Conservation (phyloP, 495 filamentous ascomycete genomes). For the Wilcoxina mikolae region DNA sequence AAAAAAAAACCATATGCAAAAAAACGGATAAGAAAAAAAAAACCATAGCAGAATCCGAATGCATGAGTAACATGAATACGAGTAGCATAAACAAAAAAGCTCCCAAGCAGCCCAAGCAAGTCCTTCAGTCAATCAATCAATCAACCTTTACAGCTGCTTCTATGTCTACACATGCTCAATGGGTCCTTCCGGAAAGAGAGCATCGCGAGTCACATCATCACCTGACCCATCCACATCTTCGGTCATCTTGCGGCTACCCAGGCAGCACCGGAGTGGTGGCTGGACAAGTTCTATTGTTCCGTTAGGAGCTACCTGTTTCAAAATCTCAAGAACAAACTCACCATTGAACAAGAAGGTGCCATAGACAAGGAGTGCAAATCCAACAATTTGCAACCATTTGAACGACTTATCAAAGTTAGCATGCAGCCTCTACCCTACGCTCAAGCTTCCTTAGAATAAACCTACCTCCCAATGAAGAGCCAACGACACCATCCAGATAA, state of each 20-base stretch:
- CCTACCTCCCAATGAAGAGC: constrained; percentile 64
- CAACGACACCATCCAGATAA: constrained; percentile 94
- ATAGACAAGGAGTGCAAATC: constrained; percentile 81
- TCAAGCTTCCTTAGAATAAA: too few species aligned
- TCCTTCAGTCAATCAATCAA: too few species aligned
- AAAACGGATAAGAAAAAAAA: too few species aligned
- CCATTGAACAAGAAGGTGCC: constrained; percentile 94
- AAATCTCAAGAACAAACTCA: background rate
- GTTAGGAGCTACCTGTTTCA: constrained; percentile 6
- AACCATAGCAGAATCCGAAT: too few species aligned
- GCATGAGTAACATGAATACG: too few species aligned
- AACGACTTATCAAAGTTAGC: too few species aligned
- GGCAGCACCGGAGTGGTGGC: constrained; percentile 55
- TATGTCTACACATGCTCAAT: constrained; percentile 52
- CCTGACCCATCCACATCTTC: constrained; percentile 25
- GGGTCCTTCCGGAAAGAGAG: constrained; percentile 69
- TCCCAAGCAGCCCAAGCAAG: too few species aligned
- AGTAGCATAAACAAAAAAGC: too few species aligned
- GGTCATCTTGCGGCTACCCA: constrained; percentile 29
- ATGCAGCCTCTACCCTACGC: too few species aligned
- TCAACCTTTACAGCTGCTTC: background rate
- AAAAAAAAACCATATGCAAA: too few species aligned
- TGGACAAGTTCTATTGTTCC: constrained; percentile 39
- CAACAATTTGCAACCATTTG: constrained; percentile 90
- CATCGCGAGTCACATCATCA: constrained; percentile 30